These are phyloP conservation scores for Chrysanthemum makinoi DNA, from an alignment of 129 eudicot genomes.

Conservation along the genomic window DNA sequence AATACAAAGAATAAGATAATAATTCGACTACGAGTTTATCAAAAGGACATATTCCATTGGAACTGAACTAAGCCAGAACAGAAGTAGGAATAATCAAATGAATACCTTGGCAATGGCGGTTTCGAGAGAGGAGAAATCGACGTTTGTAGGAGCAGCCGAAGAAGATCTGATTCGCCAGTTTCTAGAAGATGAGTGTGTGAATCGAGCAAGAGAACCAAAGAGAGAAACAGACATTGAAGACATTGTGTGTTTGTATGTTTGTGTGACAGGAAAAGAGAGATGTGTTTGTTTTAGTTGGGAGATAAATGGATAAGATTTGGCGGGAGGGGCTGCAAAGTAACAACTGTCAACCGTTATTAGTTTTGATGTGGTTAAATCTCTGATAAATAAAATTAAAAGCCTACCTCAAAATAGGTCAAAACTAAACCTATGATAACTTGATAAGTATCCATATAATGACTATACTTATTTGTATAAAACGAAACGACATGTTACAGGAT, in stretches of 20 bases:
- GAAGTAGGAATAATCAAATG: not conserved
- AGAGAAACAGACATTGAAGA: slow-evolving; percentile 30
- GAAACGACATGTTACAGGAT: too few species aligned
- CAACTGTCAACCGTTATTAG: not conserved
- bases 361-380: too few species aligned
- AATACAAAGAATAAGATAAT: slow-evolving; percentile 2
- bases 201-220: slow-evolving; percentile 21
- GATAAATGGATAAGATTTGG: slow-evolving; percentile 41
- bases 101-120: slow-evolving; percentile 67
- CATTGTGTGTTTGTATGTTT: not conserved
- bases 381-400: too few species aligned
- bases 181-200: slow-evolving; percentile 21
- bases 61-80: not conserved
- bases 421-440: too few species aligned
- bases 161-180: slow-evolving; percentile 47
- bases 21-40: not conserved
- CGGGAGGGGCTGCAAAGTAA: slow-evolving; percentile 37
- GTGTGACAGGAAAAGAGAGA: slow-evolving; percentile 6
- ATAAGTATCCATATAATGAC: too few species aligned
- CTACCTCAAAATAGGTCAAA: too few species aligned
- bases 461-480: too few species aligned
- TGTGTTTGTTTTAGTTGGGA: not conserved
- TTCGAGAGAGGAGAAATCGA: slow-evolving; percentile 59
- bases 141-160: slow-evolving; percentile 53
- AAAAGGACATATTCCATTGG: not conserved